Evolutionary conservation across 148 eudicot genomes (phyloP).

Genomic region (Dysphania ambrosioides): DNA sequence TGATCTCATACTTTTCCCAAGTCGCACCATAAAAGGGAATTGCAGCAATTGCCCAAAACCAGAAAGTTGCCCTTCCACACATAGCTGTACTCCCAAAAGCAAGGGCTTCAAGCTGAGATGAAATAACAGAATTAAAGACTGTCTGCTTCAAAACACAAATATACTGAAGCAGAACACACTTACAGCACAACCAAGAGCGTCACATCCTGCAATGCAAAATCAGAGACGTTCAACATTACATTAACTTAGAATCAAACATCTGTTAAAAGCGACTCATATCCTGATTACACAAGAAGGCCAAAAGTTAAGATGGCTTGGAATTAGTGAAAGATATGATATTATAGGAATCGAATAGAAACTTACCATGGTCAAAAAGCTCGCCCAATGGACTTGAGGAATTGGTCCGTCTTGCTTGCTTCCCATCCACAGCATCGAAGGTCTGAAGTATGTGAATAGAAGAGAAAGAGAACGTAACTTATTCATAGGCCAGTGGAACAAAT

Average conservation of each 20-base stretch:
- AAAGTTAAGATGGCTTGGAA: neutral
- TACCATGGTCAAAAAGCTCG: constrained; percentile 97
- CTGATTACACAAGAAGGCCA: neutral
- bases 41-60: constrained; percentile 88
- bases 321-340: neutral
- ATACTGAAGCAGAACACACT: constrained; percentile 27
- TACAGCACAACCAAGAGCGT: constrained; percentile 91
- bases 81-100: constrained; percentile 89
- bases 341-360: constrained; percentile 15
- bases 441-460: constrained; percentile 20
- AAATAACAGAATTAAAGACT: neutral
- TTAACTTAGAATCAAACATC: neutral
- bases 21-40: constrained; percentile 89
- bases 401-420: constrained; percentile 99
- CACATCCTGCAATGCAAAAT: constrained; percentile 65
- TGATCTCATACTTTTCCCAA: constrained; percentile 80
- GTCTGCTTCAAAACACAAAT: constrained; percentile 7
- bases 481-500: neutral
- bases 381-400: constrained; percentile 98
- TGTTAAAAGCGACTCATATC: neutral
- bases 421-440: constrained; percentile 99
- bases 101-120: constrained; percentile 70
- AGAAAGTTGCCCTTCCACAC: constrained; percentile 82
- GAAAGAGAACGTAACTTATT: constrained; percentile 6
- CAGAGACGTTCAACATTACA: constrained; percentile 18